Conservation (phyloP, 331 rosid genomes). For the Quercus tomentella region DNA sequence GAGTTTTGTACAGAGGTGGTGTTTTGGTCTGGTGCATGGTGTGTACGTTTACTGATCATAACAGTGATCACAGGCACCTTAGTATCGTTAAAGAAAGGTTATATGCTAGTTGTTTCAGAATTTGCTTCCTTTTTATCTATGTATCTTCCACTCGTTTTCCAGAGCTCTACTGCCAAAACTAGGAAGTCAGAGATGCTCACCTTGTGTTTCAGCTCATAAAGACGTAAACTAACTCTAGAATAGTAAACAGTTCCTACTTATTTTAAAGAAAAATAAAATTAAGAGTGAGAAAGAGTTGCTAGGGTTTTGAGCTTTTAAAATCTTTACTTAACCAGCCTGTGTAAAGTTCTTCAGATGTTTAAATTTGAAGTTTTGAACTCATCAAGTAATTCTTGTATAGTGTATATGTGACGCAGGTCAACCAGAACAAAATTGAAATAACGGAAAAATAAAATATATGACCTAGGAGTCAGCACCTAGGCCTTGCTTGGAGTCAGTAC, state of each 20-base stretch:
- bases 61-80: background rate
- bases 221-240: conserved; percentile 42
- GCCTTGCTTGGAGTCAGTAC: too few relatives aligned
- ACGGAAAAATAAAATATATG: too few relatives aligned
- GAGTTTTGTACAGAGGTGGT: conserved; percentile 20
- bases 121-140: background rate
- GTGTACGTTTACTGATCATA: too few relatives aligned
- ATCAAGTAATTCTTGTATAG: too few relatives aligned
- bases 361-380: too few relatives aligned
- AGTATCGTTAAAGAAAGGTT: background rate
- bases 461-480: too few relatives aligned
- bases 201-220: conserved; percentile 69
- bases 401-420: too few relatives aligned
- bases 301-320: conserved; percentile 34
- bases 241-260: conserved; percentile 25
- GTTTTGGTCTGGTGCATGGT: conserved; percentile 9
- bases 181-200: conserved; percentile 39
- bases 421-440: too few relatives aligned
- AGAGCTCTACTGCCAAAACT: conserved; percentile 38
- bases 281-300: conserved; percentile 28
- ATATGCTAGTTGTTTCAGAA: background rate
- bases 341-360: background rate
- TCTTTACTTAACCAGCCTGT: background rate
- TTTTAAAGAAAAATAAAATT: conserved; percentile 1
- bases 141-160: conserved; percentile 2